These are phyloP conservation scores for Rhipidocladum racemiflorum DNA, from an alignment of 176 grass and related monocot genomes.

Conservation along the genomic window DNA sequence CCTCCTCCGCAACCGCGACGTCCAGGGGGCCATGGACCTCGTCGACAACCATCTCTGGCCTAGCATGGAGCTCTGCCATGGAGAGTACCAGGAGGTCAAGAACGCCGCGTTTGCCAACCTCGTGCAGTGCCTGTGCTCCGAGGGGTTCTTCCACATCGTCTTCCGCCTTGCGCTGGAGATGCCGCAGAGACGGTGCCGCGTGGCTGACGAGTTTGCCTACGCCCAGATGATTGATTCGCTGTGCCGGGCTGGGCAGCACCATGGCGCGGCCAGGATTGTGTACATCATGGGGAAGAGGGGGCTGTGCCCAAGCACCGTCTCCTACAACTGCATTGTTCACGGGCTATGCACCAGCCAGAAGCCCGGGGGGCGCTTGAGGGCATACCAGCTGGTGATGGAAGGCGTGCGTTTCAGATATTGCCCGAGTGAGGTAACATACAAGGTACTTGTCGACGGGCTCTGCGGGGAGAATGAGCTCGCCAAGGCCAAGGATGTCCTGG, in stretches of 20 bases:
- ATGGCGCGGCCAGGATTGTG: constrained; percentile 72
- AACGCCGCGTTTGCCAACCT: constrained; percentile 81
- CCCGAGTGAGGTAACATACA: constrained; percentile 62
- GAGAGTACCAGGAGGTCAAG: constrained; percentile 42
- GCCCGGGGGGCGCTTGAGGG: constrained; percentile 46
- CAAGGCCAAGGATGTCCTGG: constrained; percentile 69
- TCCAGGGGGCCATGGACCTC: constrained; percentile 31
- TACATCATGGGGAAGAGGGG: constrained; percentile 85
- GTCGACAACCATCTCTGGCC: constrained; percentile 55
- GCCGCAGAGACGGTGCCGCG: constrained; percentile 44
- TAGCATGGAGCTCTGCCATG: constrained; percentile 15
- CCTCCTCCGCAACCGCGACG: constrained; percentile 40
- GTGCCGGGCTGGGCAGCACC: constrained; percentile 59
- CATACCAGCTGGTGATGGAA: constrained; percentile 77
- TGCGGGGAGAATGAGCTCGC: constrained; percentile 64
- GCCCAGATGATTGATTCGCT: constrained; percentile 81
- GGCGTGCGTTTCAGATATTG: constrained; percentile 48
- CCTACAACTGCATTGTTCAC: constrained; percentile 91
- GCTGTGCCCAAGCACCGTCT: constrained; percentile 50
- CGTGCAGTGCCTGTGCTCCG: constrained; percentile 59
- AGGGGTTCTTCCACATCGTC: constrained; percentile 69
- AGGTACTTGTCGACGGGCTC: constrained; percentile 57
- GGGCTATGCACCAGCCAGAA: constrained; percentile 62
- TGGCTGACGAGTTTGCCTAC: constrained; percentile 59
- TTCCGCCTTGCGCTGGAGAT: constrained; percentile 63